Percentiles rank a stretch among this genome's conserved stretches.
Conservation (phyloP, 176 grass and related monocot genomes). For the Aegilops umbellulata region DNA sequence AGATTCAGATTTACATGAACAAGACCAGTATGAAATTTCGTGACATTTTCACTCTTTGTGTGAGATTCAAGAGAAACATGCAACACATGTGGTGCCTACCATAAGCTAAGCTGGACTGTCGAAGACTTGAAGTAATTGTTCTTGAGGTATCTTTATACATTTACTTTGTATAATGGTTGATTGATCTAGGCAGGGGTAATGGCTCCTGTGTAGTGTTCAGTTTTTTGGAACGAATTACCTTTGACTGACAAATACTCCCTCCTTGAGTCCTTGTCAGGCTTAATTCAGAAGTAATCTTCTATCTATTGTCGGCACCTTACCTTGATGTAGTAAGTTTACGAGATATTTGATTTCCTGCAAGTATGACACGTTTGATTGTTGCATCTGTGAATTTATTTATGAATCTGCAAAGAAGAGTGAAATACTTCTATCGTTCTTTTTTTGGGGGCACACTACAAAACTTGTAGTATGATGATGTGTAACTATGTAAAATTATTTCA, state of each 20-base stretch:
- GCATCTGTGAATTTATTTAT: background rate
- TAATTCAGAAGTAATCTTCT: background rate
- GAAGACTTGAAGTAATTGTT: background rate
- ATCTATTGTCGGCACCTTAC: background rate
- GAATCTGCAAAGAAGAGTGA: background rate
- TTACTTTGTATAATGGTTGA: background rate
- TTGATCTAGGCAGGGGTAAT: background rate
- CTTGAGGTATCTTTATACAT: background rate
- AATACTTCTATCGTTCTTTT: background rate
- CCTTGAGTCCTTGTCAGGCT: background rate
- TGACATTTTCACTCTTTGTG: background rate
- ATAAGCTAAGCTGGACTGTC: too few species aligned
- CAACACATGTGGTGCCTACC: background rate
- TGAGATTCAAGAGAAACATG: background rate
- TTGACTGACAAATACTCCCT: background rate
- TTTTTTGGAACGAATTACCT: background rate
- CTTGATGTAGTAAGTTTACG: background rate
- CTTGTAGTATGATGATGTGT: background rate
- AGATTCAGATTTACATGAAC: background rate
- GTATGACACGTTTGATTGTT: background rate
- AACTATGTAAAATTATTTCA: background rate
- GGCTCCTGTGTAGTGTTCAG: background rate
- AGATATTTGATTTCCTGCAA: background rate
- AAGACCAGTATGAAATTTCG: background rate
- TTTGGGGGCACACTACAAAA: background rate